A percentile compares a stretch with the other conserved stretches of the same genome.
phyloP scores from a whole-genome alignment of 495 filamentous ascomycete species.

The Hyaloscypha bicolor region DNA sequence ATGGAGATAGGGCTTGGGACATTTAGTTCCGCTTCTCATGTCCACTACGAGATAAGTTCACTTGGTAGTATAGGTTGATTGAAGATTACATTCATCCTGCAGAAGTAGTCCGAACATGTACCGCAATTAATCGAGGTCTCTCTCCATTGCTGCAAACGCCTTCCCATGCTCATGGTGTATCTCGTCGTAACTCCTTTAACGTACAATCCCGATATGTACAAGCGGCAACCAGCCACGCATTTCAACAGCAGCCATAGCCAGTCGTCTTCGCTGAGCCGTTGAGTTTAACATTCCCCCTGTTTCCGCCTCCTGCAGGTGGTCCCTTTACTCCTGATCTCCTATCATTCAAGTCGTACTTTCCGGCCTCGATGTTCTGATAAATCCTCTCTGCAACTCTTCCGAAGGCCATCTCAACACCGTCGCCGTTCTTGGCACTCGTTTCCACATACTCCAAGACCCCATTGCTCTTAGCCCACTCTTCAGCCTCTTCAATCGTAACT shows the following conservation, averaged over 20 bases:
- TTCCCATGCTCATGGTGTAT: constrained; percentile 28
- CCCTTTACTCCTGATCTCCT: constrained; percentile 91
- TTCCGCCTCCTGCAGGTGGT: constrained; percentile 49
- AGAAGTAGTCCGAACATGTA: background rate
- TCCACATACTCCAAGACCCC: constrained; percentile 88
- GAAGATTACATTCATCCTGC: background rate
- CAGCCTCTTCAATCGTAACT: constrained; percentile 77
- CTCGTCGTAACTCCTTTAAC: constrained; percentile 5
- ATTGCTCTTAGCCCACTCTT: constrained; percentile 83
- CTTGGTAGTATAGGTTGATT: background rate
- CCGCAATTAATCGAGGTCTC: background rate
- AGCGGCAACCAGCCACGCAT: background rate
- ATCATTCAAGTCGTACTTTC: constrained; percentile 93
- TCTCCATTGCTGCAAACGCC: constrained; percentile 15
- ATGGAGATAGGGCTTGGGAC: too few relatives aligned
- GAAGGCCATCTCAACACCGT: constrained; percentile 91
- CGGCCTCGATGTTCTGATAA: constrained; percentile 91
- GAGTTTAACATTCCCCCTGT: constrained; percentile 41
- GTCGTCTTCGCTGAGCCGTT: constrained; percentile 32
- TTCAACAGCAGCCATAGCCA: constrained; percentile 26
- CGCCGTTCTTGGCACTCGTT: constrained; percentile 92
- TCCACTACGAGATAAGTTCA: background rate
- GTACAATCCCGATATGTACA: background rate
- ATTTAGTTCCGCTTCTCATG: too few relatives aligned
- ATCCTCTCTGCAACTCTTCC: constrained; percentile 91